Evolutionary conservation across 75 land plant genomes (phyloP).

Genomic region (Sequoia sempervirens): DNA sequence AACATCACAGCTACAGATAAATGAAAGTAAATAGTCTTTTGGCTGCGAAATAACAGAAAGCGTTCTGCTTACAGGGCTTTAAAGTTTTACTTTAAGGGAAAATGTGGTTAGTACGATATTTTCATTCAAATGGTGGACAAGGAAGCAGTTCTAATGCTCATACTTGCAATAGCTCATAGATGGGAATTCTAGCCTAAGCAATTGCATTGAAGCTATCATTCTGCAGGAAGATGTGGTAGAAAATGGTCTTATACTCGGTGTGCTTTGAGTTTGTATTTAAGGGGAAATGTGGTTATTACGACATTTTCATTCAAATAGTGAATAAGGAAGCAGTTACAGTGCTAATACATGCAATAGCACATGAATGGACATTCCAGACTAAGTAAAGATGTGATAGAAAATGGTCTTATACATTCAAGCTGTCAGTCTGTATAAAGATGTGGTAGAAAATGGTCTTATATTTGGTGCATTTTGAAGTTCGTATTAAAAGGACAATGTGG

Average conservation of each 20-base stretch:
- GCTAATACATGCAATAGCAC: not conserved
- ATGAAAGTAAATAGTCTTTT: conserved; percentile 41
- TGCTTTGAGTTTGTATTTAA: not conserved
- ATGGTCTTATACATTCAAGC: conserved; percentile 20
- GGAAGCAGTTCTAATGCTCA: no score
- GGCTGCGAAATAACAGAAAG: conserved; percentile 39
- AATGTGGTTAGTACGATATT: no score
- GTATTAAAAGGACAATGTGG: conserved; percentile 32
- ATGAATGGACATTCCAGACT: not conserved
- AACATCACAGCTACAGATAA: conserved; percentile 34
- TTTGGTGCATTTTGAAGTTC: conserved; percentile 15
- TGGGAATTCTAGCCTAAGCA: conserved; percentile 31
- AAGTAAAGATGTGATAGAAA: not conserved
- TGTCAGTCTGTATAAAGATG: not conserved
- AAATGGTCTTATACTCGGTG: conserved; percentile 25
- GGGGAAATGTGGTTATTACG: no score
- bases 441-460: conserved; percentile 20
- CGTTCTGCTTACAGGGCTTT: not conserved
- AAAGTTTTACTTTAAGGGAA: not conserved
- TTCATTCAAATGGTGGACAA: no score
- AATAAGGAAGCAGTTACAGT: no score
- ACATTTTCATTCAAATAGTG: no score
- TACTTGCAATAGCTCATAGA: not conserved
- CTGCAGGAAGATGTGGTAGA: conserved; percentile 43
- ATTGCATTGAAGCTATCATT: conserved; percentile 26